Evolutionary conservation across 2,329 filamentous ascomycete genomes (phyloP).

Genomic region (Colletotrichum siamense): DNA sequence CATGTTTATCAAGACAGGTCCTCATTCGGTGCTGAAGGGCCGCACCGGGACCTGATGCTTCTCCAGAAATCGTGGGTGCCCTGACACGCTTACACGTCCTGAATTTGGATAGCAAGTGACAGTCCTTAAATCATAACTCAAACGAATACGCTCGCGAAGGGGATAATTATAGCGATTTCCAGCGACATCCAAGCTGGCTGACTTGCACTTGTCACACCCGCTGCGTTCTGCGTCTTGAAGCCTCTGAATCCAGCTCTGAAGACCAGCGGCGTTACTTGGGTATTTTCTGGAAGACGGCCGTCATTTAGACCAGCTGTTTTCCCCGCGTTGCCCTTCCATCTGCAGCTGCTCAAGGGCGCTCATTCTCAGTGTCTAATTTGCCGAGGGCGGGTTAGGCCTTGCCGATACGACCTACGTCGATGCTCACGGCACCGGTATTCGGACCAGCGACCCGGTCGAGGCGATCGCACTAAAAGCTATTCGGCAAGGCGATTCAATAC

Average conservation of each 20-base stretch:
- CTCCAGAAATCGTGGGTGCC: no score
- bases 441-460: slow-evolving; percentile 49
- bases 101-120: no score
- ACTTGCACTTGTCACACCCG: no score
- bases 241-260: not conserved
- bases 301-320: not conserved
- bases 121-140: no score
- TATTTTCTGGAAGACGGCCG: not conserved
- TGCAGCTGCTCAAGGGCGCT: not conserved
- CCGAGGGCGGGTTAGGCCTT: not conserved
- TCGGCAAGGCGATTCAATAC: not conserved
- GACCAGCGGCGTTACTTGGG: not conserved
- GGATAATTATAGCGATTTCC: no score
- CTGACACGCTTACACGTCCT: no score
- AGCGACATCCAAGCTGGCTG: no score
- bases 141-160: no score
- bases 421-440: slow-evolving; percentile 52
- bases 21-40: not conserved
- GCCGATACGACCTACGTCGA: slow-evolving; percentile 36
- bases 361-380: not conserved
- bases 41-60: no score
- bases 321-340: not conserved
- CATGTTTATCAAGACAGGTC: not conserved
- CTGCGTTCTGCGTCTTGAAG: not conserved
- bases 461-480: slow-evolving; percentile 41